Conservation (phyloP, 108 stramenopile genomes). For the Cyclotella atomus region DNA sequence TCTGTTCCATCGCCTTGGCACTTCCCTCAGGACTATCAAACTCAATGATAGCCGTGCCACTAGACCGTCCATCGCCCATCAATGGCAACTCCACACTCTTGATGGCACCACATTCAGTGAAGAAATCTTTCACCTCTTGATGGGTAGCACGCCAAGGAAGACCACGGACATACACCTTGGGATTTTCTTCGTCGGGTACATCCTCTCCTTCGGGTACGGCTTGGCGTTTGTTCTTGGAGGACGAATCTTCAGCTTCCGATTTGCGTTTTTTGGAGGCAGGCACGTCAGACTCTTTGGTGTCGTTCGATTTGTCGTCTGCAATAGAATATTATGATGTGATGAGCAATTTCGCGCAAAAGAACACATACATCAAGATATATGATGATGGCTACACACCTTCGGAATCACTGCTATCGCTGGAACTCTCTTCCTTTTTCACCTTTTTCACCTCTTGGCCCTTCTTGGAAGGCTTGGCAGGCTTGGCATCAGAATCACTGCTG, state of each 20-base stretch:
- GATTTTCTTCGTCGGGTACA: constrained; percentile 33
- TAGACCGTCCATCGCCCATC: constrained; percentile 83
- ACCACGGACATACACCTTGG: constrained; percentile 90
- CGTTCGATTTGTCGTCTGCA: constrained; percentile 23
- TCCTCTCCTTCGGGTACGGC: constrained; percentile 39
- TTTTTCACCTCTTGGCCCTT: neutral
- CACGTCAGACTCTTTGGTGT: constrained; percentile 52
- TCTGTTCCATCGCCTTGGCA: constrained; percentile 80
- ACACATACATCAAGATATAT: too few species aligned
- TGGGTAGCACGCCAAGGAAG: constrained; percentile 93
- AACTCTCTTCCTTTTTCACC: too few species aligned
- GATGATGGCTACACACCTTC: too few species aligned
- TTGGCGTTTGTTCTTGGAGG: constrained; percentile 18
- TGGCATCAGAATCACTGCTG: neutral
- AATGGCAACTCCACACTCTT: constrained; percentile 83
- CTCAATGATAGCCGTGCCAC: constrained; percentile 88
- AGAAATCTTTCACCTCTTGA: constrained; percentile 91
- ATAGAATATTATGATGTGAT: neutral
- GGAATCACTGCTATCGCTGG: too few species aligned
- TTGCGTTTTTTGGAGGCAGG: constrained; percentile 79
- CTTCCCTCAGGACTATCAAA: constrained; percentile 70
- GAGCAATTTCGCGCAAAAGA: too few species aligned
- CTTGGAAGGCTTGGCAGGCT: too few species aligned
- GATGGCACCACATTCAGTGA: constrained; percentile 83
- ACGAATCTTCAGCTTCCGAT: constrained; percentile 57